Evolutionary conservation across 805 yeast genomes (phyloP).

Genomic region (Hanseniaspora osmophila): DNA sequence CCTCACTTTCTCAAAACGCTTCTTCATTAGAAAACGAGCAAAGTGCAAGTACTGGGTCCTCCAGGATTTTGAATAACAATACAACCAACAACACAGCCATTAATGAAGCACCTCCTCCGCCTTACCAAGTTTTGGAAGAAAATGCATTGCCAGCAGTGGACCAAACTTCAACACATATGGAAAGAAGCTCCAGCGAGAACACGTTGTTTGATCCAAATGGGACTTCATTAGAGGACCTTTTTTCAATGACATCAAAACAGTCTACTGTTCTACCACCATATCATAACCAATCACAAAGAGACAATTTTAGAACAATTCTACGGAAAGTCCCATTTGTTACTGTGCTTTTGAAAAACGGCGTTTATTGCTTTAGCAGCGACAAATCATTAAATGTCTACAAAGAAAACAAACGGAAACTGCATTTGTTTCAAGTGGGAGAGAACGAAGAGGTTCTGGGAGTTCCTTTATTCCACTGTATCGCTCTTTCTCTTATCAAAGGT

Average conservation of each 20-base stretch:
- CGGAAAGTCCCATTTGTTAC: constrained; percentile 24
- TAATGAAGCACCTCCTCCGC: too few species aligned
- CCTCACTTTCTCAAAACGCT: too few species aligned
- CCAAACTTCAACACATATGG: too few species aligned
- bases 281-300: not conserved
- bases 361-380: constrained; percentile 26
- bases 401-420: constrained; percentile 17
- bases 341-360: constrained; percentile 23
- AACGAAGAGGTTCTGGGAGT: constrained; percentile 18
- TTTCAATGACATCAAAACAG: not conserved
- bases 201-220: not conserved
- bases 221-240: not conserved
- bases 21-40: too few species aligned
- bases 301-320: constrained; percentile 3
- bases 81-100: too few species aligned
- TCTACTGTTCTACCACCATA: not conserved
- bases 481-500: constrained; percentile 18
- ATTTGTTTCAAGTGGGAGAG: constrained; percentile 7
- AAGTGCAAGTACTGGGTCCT: too few species aligned
- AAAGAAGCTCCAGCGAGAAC: not conserved
- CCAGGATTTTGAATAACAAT: too few species aligned
- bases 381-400: constrained; percentile 17
- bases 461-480: constrained; percentile 24
- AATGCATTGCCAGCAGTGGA: too few species aligned
- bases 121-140: too few species aligned